Evolutionary conservation across 768 basidiomycete genomes (phyloP).

Genomic region (Rhodosporidiobolus odoratus): DNA sequence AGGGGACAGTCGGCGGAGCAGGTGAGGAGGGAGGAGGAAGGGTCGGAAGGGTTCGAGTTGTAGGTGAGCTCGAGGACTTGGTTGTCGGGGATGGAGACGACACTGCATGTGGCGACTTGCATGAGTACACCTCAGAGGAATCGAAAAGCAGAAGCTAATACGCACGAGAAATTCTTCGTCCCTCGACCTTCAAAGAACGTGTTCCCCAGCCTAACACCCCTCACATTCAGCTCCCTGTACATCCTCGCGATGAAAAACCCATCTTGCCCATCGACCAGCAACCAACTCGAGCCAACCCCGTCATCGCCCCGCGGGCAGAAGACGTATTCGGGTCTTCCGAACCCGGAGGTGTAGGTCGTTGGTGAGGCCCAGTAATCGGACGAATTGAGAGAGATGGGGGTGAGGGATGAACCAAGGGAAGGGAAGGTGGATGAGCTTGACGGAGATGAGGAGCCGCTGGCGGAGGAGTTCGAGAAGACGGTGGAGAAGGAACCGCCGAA

Average conservation of each 20-base stretch:
- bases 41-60: constrained; percentile 54
- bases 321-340: constrained; percentile 50
- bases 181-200: constrained; percentile 74
- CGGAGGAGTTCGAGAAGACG: constrained; percentile 54
- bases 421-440: constrained; percentile 54
- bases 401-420: constrained; percentile 59
- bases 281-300: constrained; percentile 76
- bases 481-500: constrained; percentile 78
- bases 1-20: constrained; percentile 77
- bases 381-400: constrained; percentile 43
- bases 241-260: constrained; percentile 72
- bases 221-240: constrained; percentile 67
- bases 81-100: constrained; percentile 76
- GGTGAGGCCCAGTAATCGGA: constrained; percentile 44
- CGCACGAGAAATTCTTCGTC: constrained; percentile 73
- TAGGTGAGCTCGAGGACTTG: constrained; percentile 69
- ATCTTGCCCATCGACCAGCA: constrained; percentile 63
- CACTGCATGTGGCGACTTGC: constrained; percentile 16
- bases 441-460: constrained; percentile 69
- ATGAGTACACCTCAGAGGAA: not conserved
- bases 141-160: not conserved
- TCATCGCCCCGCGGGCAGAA: constrained; percentile 75
- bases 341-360: constrained; percentile 35
- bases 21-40: constrained; percentile 64
- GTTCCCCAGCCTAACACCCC: constrained; percentile 83